Evolutionary conservation across 2,329 filamentous ascomycete species (phyloP), one percentile per base, ranked within the genome.

Genomic region (Sporothrix brunneoviolacea): DNA sequence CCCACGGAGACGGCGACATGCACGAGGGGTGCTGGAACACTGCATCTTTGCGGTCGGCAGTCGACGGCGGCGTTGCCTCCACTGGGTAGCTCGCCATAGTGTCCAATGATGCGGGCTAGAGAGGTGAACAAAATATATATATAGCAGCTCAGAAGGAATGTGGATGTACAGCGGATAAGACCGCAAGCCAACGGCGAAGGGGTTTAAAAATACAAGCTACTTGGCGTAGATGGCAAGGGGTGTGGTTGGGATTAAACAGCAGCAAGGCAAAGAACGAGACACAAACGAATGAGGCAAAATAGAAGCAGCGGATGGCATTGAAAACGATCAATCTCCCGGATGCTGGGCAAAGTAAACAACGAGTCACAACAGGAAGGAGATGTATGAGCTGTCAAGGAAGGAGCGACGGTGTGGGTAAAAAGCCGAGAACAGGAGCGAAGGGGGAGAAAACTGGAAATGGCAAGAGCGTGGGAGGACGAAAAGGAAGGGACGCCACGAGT

Each of bases 11-110:
- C 15, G 48, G 33, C 2, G 48, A 50, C 33, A 41, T 36, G 24
- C 22, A 27, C 32, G 42, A 12, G 7, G 38, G 30, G 22, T 56
- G 55, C 66, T 74, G 50, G 63, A 54, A 42, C 62, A 57, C 16
- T 10, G 21, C 30, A 1, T 40, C 60, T 62, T 65, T 22, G 55
- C 63, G 51, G 64, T 57, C 22, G 44, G 51, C 38, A 7, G 28
- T 41, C 4, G 47, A 36, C 35, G 39, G 22, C 21, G 46, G 46
- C 33, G 44, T 42, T 21, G 42, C 39, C 32, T 54, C 19, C 4
- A 40, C 13, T 7, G 24, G n/a, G 27, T 48, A 40, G 18, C 9
- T 19, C 9, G 18, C 45, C 45, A 48, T 48, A 4, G n/a, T 47
- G 36, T 32, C 36, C 21, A n/a, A 24, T 19, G 21, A 4, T 15